phyloP scores from a whole-genome alignment of 495 filamentous ascomycete species.

The Xylaria cubensis region DNA sequence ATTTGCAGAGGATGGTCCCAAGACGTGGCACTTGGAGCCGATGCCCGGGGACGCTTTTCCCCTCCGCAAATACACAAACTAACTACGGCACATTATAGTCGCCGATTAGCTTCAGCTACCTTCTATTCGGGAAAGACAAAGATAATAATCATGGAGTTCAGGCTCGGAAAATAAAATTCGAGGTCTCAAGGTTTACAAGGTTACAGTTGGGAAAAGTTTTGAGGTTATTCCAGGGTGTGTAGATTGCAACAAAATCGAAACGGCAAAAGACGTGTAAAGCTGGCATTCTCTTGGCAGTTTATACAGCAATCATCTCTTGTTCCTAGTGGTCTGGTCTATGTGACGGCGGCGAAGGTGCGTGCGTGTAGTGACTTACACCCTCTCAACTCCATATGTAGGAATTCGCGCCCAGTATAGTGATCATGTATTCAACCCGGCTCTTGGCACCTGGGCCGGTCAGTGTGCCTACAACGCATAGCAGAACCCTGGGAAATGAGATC shows the following conservation, averaged over 20 bases:
- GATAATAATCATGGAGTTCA: constrained; percentile 12
- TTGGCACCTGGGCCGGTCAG: constrained; percentile 18
- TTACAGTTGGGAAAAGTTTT: constrained; percentile 9
- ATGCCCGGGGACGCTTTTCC: constrained; percentile 59
- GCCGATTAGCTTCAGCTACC: not conserved
- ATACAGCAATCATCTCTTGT: constrained; percentile 6
- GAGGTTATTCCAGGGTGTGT: constrained; percentile 18
- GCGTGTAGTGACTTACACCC: constrained; percentile 17
- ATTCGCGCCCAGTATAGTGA: constrained; percentile 14
- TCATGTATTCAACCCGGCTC: constrained; percentile 21
- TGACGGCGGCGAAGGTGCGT: constrained; percentile 22
- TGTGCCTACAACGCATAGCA: no score
- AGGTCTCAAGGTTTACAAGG: constrained; percentile 8
- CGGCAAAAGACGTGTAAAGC: not conserved
- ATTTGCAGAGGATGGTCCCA: constrained; percentile 47
- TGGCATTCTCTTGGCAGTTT: constrained; percentile 19
- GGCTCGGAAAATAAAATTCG: constrained; percentile 13
- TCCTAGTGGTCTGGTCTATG: constrained; percentile 20
- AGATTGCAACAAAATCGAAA: constrained; percentile 18
- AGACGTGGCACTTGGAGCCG: constrained; percentile 58
- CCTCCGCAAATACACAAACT: constrained; percentile 57
- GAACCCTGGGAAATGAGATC: not conserved
- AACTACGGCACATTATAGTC: constrained; percentile 25
- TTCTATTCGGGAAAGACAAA: not conserved
- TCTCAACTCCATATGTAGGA: constrained; percentile 1